Percentiles rank a stretch among this genome's conserved stretches.
phyloP scores from a whole-genome alignment of 2,329 filamentous ascomycete genomes.

The Penicillium hesseltinei region DNA sequence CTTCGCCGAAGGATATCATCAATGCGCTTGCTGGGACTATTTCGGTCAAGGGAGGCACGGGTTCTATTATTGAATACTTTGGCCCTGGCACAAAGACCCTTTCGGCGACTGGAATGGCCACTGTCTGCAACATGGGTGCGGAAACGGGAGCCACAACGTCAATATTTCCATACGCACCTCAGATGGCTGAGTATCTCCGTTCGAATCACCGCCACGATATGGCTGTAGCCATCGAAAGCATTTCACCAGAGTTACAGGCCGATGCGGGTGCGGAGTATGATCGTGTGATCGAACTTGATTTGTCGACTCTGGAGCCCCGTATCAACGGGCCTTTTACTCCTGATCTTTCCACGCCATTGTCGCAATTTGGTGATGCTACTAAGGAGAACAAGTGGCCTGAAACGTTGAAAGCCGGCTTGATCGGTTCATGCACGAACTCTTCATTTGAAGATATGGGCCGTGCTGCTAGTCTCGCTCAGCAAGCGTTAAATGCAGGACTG shows the following conservation, averaged over 20 bases:
- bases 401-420: constrained; percentile 91
- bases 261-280: constrained; percentile 93
- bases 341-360: constrained; percentile 93
- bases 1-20: background rate
- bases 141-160: constrained; percentile 74
- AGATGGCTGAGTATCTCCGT: constrained; percentile 90
- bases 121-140: constrained; percentile 67
- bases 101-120: constrained; percentile 80
- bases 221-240: constrained; percentile 79
- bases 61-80: constrained; percentile 61
- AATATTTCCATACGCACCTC: constrained; percentile 93
- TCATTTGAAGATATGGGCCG: constrained; percentile 87
- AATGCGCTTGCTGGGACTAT: constrained; percentile 82
- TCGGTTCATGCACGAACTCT: constrained; percentile 95
- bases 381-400: constrained; percentile 93
- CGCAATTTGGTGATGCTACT: constrained; percentile 89
- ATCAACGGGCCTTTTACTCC: constrained; percentile 98
- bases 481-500: constrained; percentile 84
- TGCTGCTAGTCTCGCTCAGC: constrained; percentile 81
- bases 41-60: constrained; percentile 95
- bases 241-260: constrained; percentile 77
- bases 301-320: constrained; percentile 88
- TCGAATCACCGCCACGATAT: constrained; percentile 87
- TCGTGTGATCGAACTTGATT: constrained; percentile 90
- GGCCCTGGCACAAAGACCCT: constrained; percentile 70